A percentile compares a stretch with the other conserved stretches of the same genome.
phyloP scores from a whole-genome alignment of 495 filamentous ascomycete species.

The Penicillium fimorum region DNA sequence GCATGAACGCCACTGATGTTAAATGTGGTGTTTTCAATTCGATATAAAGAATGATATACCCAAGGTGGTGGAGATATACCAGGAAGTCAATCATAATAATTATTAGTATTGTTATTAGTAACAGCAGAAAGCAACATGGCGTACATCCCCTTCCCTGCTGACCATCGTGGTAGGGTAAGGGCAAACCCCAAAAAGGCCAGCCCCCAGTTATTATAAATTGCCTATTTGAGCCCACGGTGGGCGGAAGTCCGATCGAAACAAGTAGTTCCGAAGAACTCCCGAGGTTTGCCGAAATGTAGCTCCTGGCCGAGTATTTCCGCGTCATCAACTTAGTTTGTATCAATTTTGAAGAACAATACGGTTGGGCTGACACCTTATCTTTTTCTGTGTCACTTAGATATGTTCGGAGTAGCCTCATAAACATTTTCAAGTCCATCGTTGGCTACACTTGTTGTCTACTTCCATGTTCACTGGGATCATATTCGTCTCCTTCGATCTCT shows the following conservation, averaged over 20 bases:
- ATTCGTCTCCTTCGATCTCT: background rate
- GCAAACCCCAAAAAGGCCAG: too few relatives aligned
- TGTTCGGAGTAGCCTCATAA: background rate
- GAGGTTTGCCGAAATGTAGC: background rate
- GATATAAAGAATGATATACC: too few relatives aligned
- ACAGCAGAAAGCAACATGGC: too few relatives aligned
- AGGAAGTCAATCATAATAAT: too few relatives aligned
- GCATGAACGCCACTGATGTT: too few relatives aligned
- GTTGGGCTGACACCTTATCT: background rate
- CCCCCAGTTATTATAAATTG: background rate
- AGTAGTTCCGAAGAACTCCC: background rate
- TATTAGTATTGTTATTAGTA: too few relatives aligned
- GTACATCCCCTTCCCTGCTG: too few relatives aligned
- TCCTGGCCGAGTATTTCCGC: background rate
- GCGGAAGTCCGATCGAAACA: constrained; percentile 1
- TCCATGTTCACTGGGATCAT: background rate
- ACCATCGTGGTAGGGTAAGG: too few relatives aligned
- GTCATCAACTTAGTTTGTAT: background rate
- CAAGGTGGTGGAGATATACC: too few relatives aligned
- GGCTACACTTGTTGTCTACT: background rate
- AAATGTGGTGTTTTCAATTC: too few relatives aligned
- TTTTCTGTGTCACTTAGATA: background rate
- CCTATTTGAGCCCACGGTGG: background rate
- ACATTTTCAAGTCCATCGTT: background rate
- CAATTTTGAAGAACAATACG: background rate